Base-by-base conservation (phyloP, 2,329 filamentous ascomycete species). In the Sordariomycetes sp. region DNA sequence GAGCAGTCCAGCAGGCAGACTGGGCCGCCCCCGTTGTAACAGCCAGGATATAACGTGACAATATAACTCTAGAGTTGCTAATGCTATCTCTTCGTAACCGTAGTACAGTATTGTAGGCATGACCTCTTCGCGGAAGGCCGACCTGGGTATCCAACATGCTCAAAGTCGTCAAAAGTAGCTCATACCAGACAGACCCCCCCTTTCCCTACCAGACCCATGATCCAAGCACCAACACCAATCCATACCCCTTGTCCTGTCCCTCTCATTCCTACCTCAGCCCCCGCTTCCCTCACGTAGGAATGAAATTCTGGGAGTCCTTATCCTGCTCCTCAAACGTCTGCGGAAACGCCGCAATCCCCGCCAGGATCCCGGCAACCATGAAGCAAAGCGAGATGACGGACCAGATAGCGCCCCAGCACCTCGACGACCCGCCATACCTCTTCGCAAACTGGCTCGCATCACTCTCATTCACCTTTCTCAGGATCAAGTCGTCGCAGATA, bases 351-450 rank as follows among this genome's bases (percentile, higher is more conserved):
- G 87, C 87, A 50, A 92, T 77, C 1, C 85, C 87, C 4, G 84
- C 86, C n/a, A 91, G 69, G 61, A 92, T 90, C 1, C 82, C 86
- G 15, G 75, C 74, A 6, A 82, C 79, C 85, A 91, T 89, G 66
- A 92, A 84, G 0, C 78, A 61, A 25, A 90, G 65, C 0, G 85
- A 87, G 56, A 92, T 79, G 55, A 91, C 72, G 54, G 81, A 85
- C 88, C 87, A 92, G 56, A 90, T 80, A 15, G 90, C 74, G 10
- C 87, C 87, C 87, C 88, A 90, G 74, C 86, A 90, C 65, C 87
- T 85, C 1, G 86, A 89, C 0, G 86, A 90, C 39, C 87, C 87
- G 12, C 87, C 87, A 63, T 91, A 91, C 24, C 82, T 77, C 69
- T 89, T 77, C 8, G 87, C 87, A 63, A 91, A 91, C 34, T 90